These are phyloP conservation scores for Fusarium albidum DNA, from an alignment of 2,329 filamentous ascomycete species.

Conservation along the genomic window DNA sequence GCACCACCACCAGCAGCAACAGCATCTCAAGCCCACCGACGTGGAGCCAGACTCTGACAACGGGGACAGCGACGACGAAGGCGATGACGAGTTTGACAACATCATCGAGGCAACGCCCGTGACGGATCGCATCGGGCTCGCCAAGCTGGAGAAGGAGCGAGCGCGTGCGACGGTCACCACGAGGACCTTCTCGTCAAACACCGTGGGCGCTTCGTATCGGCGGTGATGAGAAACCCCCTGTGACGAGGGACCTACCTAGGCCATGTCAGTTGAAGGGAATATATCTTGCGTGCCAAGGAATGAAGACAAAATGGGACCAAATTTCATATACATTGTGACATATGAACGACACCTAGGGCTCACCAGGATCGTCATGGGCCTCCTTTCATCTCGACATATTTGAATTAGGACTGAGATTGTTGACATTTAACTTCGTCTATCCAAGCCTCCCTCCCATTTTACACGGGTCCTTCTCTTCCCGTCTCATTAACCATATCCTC, in stretches of 20 bases:
- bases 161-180: constrained; percentile 56
- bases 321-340: no score
- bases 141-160: constrained; percentile 64
- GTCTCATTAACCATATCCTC: constrained; percentile 16
- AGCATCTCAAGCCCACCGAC: constrained; percentile 64
- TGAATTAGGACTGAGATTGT: constrained; percentile 22
- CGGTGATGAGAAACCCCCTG: constrained; percentile 44
- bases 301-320: background rate
- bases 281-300: constrained; percentile 1
- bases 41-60: constrained; percentile 78
- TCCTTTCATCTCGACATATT: background rate
- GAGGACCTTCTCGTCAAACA: constrained; percentile 60
- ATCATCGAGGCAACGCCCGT: constrained; percentile 92
- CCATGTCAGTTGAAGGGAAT: background rate
- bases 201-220: constrained; percentile 57
- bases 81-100: constrained; percentile 83
- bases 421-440: constrained; percentile 4
- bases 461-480: background rate
- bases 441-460: constrained; percentile 5
- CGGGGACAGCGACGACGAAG: constrained; percentile 55
- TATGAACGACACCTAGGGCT: background rate
- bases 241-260: background rate
- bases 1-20: constrained; percentile 43
- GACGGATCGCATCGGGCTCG: constrained; percentile 80
- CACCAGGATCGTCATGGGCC: background rate